These are phyloP conservation scores for Trichoderma afroharzianum DNA, from an alignment of 2,329 filamentous ascomycete genomes.

Conservation along the genomic window DNA sequence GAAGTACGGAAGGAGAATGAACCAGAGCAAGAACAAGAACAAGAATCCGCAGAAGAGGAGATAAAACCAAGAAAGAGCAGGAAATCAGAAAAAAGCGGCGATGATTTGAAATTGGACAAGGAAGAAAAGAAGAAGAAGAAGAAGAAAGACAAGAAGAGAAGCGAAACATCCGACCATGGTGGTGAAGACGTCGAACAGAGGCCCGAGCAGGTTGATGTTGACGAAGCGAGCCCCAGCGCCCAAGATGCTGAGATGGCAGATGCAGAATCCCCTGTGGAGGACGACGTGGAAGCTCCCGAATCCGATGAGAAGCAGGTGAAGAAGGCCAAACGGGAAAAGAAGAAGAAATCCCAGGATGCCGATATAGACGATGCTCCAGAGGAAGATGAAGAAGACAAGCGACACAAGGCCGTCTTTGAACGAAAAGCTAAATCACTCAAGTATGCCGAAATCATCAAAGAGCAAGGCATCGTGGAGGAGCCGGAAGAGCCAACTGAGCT, in stretches of 20 bases:
- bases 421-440: conserved; percentile 55
- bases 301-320: conserved; percentile 16
- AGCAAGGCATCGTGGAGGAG: conserved; percentile 33
- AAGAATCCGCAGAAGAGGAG: background rate
- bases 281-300: conserved; percentile 1
- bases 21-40: conserved; percentile 18
- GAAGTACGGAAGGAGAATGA: conserved; percentile 24
- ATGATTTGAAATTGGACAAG: conserved; percentile 29
- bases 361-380: conserved; percentile 24
- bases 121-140: conserved; percentile 30
- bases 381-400: conserved; percentile 30
- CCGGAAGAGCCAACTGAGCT: conserved; percentile 38
- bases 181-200: conserved; percentile 18
- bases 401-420: conserved; percentile 51
- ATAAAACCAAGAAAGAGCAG: conserved; percentile 35
- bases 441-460: conserved; percentile 39
- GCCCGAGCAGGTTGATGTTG: background rate
- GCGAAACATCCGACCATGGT: conserved; percentile 8
- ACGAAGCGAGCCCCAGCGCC: background rate
- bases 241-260: conserved; percentile 18
- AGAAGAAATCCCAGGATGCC: conserved; percentile 30
- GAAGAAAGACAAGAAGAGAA: conserved; percentile 9
- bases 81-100: conserved; percentile 27
- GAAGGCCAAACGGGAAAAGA: conserved; percentile 23
- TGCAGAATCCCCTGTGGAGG: background rate